phyloP scores from a whole-genome alignment of 441 rosid species.

The Populus hybrid region DNA sequence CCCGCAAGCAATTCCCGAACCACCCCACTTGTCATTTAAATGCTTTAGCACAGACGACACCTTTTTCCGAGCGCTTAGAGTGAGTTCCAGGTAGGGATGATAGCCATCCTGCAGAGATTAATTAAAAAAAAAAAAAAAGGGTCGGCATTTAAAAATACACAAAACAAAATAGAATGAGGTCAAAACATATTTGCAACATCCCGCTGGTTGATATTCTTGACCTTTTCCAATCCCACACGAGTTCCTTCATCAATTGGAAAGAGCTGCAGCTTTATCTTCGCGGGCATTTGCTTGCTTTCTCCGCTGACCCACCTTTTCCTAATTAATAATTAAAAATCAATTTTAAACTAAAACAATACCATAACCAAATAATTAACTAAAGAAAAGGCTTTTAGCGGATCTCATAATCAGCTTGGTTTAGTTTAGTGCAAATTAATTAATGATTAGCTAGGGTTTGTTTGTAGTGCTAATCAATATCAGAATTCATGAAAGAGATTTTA shows the following conservation, averaged over 20 bases:
- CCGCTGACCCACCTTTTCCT: neutral
- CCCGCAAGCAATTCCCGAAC: constrained; percentile 60
- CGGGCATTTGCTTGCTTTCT: constrained; percentile 24
- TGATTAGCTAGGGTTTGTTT: no score
- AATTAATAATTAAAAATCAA: neutral
- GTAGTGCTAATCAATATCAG: no score
- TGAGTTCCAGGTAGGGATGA: constrained; percentile 89
- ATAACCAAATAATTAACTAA: neutral
- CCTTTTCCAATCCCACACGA: constrained; percentile 64
- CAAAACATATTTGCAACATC: neutral
- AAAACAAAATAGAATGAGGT: neutral
- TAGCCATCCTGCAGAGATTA: constrained; percentile 55
- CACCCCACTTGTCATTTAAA: constrained; percentile 73
- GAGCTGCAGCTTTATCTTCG: constrained; percentile 78
- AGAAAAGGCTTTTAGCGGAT: no score
- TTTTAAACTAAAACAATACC: neutral
- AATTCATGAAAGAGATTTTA: no score
- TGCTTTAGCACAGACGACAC: constrained; percentile 79
- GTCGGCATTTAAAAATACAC: neutral
- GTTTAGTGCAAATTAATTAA: no score
- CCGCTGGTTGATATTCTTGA: constrained; percentile 20
- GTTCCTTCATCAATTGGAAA: constrained; percentile 72
- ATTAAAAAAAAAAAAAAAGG: neutral
- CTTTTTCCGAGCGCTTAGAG: constrained; percentile 66
- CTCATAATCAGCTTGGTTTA: no score